Evolutionary conservation across 2,329 filamentous ascomycete species (phyloP).

Genomic region (Pseudopyricularia javanii): DNA sequence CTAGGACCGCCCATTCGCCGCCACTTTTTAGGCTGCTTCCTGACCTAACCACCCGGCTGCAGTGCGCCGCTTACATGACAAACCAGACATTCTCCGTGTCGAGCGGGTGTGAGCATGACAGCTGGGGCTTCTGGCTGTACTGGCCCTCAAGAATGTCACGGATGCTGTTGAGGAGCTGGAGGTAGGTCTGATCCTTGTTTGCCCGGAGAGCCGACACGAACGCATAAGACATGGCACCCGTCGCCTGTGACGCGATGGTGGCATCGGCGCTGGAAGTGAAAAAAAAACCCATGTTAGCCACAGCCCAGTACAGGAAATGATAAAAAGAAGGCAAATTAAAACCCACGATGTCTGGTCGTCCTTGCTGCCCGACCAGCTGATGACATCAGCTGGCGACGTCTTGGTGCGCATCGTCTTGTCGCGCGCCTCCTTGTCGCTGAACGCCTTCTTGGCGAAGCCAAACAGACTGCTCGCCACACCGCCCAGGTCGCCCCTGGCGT

Average conservation of each 20-base stretch:
- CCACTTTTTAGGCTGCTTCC: background rate
- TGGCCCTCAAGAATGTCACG: constrained; percentile 77
- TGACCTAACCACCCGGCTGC: background rate
- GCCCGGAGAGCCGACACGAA: constrained; percentile 87
- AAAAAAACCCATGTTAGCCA: background rate
- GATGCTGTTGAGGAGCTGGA: constrained; percentile 89
- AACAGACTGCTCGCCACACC: constrained; percentile 73
- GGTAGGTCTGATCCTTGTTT: constrained; percentile 91
- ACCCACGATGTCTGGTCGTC: constrained; percentile 83
- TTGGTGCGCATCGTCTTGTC: constrained; percentile 76
- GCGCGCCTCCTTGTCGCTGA: constrained; percentile 59
- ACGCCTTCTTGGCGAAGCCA: constrained; percentile 78
- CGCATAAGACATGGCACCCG: constrained; percentile 96
- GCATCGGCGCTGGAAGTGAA: constrained; percentile 61
- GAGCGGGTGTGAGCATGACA: constrained; percentile 90
- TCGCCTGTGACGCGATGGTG: constrained; percentile 76
- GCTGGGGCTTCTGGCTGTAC: constrained; percentile 89
- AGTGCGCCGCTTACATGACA: background rate
- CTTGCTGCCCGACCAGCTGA: constrained; percentile 97
- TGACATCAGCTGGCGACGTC: constrained; percentile 86
- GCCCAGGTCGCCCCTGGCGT: constrained; percentile 71
- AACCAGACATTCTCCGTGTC: constrained; percentile 39
- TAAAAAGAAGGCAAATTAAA: constrained; percentile 6
- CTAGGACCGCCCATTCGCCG: background rate
- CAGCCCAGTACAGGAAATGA: background rate